Evolutionary conservation across 169 alveolate genomes (phyloP), one percentile per base, ranked within the genome.

Genomic region (Plasmodium sp.): DNA sequence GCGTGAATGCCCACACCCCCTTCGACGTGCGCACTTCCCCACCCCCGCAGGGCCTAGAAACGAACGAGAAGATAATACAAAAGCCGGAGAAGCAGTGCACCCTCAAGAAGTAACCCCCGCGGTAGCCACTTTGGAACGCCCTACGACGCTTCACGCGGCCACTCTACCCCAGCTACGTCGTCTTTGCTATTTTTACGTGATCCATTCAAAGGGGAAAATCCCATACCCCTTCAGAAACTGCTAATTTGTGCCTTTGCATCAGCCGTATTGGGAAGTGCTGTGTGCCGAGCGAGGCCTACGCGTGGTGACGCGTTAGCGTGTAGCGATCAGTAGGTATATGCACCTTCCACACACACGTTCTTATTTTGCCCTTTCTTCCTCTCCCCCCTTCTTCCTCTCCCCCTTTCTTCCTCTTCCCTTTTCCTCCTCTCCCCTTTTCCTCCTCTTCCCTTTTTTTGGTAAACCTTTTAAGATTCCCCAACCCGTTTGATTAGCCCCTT

Each of bases 21-120:
- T 51, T 51, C 27, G 18, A 51, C 22, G 3, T 51, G 31, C 5
- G 41, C 4, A 48, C 56, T 18, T 73, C 16, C 16, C 18, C 16
- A 58, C 27, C 31, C 14, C 43, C 39, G 41, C 22, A 67, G 71
- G 93, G 77, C 22, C 48, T 67, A 71, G 96, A 94, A 96, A 96
- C 88, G 79, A 95, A 74, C 93, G 96, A 84, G 96, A 96, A 67
- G 96, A 86, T 41, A 96, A 96, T 43, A 93, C 95, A 85, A 93
- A 96, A 93, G 58, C 96, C 93, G 82, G 96, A 33, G 83, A 93
- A 79, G 33, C 96, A 95, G 39, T 95, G 92, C 96, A 96, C 90
- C 33, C 96, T 75, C 95, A 96, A 86, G 33, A 71, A 74, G 74
- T 83, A 83, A 48, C 22, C 33, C 27, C 62, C 62, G n/a, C 18